Evolutionary conservation across 2,329 filamentous ascomycete species (phyloP), one percentile per base, ranked within the genome.

Genomic region (Clarireedia hainanense): DNA sequence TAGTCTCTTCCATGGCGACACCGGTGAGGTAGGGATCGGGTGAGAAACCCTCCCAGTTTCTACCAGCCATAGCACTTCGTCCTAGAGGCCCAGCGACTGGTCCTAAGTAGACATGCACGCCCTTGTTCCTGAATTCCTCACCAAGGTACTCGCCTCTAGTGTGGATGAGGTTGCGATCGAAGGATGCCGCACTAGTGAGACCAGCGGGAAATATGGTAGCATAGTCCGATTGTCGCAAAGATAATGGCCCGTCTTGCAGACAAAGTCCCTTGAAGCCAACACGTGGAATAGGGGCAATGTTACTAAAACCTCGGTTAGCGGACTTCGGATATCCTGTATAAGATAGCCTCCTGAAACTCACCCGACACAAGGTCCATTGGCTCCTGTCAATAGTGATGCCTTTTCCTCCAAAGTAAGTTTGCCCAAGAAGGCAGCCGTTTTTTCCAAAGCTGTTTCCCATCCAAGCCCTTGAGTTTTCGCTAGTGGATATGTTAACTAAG

Each of bases 371-470:
- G 58, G 57, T 24, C 55, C 58, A 40, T 46, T 42, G 3, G 52
- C 52, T 47, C 63, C 62, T 42, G 60, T 64, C 12, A 63, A 56
- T 43, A 65, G 47, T 14, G 50, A 53, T 37, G 84, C 83, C 73
- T 91, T 91, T 67, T 91, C 88, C 2, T 86, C 86, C 54, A 91
- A 69, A 0, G 86, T 91, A 84, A 91, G 87, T 49, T 81, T 79
- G 53, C 81, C 79, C 17, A 91, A 86, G 24, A 91, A 70, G 3
- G 75, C 70, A 55, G 83, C 77, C 1, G 88, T 88, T 64, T 86
- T 88, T 50, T 71, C 72, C 64, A 90, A 90, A 64, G 86, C 87
- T 23, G 79, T 79, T 24, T 74, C 75, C 88, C 88, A 91, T 17
- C 60, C 58, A 42, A 47, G 27, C 12, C 46, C 52, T 43, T 55